A percentile compares a stretch with the other conserved stretches of the same genome.
These are phyloP conservation scores for Marasmius sp. DNA, from an alignment of 1,284 basidiomycete genomes.

Conservation along the genomic window DNA sequence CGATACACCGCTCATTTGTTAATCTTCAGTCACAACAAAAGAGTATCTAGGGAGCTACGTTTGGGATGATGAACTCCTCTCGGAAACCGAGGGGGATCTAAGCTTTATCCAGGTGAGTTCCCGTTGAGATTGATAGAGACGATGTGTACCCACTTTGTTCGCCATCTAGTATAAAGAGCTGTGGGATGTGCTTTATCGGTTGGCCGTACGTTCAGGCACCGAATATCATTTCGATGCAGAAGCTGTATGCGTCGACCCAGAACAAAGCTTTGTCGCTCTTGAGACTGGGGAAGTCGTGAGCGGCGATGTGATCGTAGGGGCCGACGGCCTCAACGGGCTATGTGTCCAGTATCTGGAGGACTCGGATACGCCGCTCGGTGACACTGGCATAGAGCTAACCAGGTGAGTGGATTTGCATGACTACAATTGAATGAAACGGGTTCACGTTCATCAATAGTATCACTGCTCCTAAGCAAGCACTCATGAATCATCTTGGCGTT, in stretches of 20 bases:
- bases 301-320: constrained; percentile 64
- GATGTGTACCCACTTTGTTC: background rate
- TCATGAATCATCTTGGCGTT: constrained; percentile 38
- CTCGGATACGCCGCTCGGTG: constrained; percentile 23
- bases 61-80: constrained; percentile 53
- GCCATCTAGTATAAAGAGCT: constrained; percentile 40
- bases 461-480: constrained; percentile 37
- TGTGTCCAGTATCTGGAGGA: constrained; percentile 16
- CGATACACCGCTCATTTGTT: background rate
- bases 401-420: constrained; percentile 35
- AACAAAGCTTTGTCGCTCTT: constrained; percentile 36
- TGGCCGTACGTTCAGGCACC: constrained; percentile 45
- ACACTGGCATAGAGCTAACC: constrained; percentile 35
- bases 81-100: constrained; percentile 55
- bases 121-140: background rate
- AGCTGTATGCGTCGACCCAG: constrained; percentile 40
- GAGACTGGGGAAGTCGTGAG: constrained; percentile 44
- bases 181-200: constrained; percentile 38
- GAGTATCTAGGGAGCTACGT: constrained; percentile 44
- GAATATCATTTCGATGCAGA: constrained; percentile 37
- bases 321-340: constrained; percentile 43
- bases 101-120: constrained; percentile 44
- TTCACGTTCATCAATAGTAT: constrained; percentile 31
- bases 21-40: constrained; percentile 40
- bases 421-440: background rate